Conservation (phyloP, 1,284 basidiomycete species). For the Paramarasmius palmivorus region DNA sequence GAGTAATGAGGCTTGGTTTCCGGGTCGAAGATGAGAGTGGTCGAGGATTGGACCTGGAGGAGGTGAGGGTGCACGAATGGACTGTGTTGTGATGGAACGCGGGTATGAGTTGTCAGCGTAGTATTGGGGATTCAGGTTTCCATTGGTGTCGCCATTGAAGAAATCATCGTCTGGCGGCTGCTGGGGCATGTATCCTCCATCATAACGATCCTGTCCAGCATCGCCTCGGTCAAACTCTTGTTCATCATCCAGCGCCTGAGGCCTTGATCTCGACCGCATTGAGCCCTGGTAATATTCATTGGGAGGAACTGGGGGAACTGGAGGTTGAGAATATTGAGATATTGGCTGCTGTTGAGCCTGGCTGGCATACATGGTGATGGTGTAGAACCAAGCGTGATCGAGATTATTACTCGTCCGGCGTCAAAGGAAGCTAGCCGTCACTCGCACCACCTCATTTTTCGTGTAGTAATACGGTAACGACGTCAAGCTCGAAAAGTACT, state of each 20-base stretch:
- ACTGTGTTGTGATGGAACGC: constrained; percentile 39
- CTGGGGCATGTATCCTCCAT: constrained; percentile 11
- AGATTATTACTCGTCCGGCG: too few relatives aligned
- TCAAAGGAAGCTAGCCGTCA: too few relatives aligned
- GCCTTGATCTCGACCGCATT: constrained; percentile 6
- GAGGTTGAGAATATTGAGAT: constrained; percentile 11
- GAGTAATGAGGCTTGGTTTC: constrained; percentile 88
- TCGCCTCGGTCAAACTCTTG: constrained; percentile 9
- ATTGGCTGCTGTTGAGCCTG: constrained; percentile 12
- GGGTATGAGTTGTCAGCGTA: constrained; percentile 10
- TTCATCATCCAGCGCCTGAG: constrained; percentile 6
- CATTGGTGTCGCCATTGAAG: constrained; percentile 8
- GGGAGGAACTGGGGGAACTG: neutral
- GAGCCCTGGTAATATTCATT: constrained; percentile 9
- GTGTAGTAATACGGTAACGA: too few relatives aligned
- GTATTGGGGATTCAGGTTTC: constrained; percentile 9
- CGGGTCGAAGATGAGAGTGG: constrained; percentile 93
- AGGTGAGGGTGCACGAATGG: constrained; percentile 53
- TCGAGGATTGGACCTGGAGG: constrained; percentile 74
- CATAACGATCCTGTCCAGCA: constrained; percentile 1
- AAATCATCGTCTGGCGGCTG: constrained; percentile 15
- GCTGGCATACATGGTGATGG: constrained; percentile 14
- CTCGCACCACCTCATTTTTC: too few relatives aligned
- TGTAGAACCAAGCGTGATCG: neutral
- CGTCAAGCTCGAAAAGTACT: too few relatives aligned